phyloP scores from a whole-genome alignment of 495 filamentous ascomycete genomes.

The Aspergillus funiculosus region DNA sequence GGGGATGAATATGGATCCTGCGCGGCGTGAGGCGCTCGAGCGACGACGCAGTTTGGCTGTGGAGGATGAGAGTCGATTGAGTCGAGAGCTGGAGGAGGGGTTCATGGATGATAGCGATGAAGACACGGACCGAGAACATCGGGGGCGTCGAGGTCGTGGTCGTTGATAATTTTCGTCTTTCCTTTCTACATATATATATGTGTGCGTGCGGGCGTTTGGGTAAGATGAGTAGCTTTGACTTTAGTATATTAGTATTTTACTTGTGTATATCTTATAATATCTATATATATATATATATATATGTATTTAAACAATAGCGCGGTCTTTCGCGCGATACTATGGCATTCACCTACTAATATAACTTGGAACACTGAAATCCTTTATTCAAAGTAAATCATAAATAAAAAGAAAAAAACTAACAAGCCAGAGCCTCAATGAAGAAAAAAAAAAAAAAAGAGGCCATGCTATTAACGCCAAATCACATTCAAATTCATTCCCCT shows the following conservation, averaged over 20 bases:
- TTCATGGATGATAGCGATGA: conserved; percentile 82
- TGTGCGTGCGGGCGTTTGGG: neutral
- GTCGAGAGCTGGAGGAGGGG: conserved; percentile 76
- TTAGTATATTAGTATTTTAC: neutral
- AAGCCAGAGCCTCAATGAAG: too few relatives aligned
- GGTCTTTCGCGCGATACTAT: too few relatives aligned
- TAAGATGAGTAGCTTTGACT: neutral
- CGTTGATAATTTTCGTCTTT: conserved; percentile 1
- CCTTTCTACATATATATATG: neutral
- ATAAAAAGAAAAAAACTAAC: too few relatives aligned
- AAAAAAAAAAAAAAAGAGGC: too few relatives aligned
- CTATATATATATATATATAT: too few relatives aligned
- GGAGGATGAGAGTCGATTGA: conserved; percentile 54
- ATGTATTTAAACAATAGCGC: too few relatives aligned
- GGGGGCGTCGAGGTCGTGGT: neutral
- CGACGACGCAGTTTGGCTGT: conserved; percentile 35
- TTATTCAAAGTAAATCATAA: too few relatives aligned
- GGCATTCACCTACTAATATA: too few relatives aligned
- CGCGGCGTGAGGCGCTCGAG: conserved; percentile 46
- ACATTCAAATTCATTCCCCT: too few relatives aligned
- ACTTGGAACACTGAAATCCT: too few relatives aligned
- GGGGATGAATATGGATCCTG: conserved; percentile 49
- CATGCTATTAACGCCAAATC: too few relatives aligned
- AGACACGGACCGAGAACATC: conserved; percentile 21
- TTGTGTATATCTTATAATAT: neutral